Base-by-base conservation (phyloP, 1,139 yeast genomes). In the Eremothecium gossypii region DNA sequence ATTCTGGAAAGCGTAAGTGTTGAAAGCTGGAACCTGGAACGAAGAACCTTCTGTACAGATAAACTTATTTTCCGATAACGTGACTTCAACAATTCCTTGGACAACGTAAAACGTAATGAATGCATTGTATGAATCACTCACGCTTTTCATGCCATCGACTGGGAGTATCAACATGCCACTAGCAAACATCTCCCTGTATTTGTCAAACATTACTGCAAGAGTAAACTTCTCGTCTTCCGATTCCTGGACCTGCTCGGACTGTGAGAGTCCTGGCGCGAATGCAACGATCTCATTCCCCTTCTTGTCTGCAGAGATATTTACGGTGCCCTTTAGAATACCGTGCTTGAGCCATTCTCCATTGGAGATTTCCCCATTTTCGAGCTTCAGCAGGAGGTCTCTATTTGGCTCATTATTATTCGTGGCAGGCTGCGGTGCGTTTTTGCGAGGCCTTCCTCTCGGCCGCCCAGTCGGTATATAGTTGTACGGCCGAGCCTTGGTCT, bases 1-100 rank as follows among this genome's bases (percentile, higher is more conserved):
- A 55, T 85, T 77, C 46, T 69, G 66, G 58, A 83, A 67, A 45
- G 83, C 74, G 59, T 84, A 86, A 39, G 71, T 70, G 55, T 83
- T 85, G 4, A 80, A 82, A 64, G 82, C 73, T 0, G 96, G 96
- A 2, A 87, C 73, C 51, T 83, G 84, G 54, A 87, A 80, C 1
- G 91, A 75, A 44, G 95, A 83, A 1, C 95, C 96, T 47, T 72
- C 67, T 0, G 76, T 71, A 7, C 81, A 83, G 6, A 77, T 66
- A 55, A 89, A 84, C 17, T 66, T 69, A 26, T 70, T 70, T 7
- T 75, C 76, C 35, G 78, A 74, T 7, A 89, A 53, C 1, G 76
- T 73, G 2, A 84, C 89, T 54, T 84, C 85, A 10, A 85, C 61
- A 2, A 73, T 56, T 0, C 97, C 97, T 34, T 70, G 67, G 8